Conservation (phyloP, 805 yeast species). For the Barnettozyma populi region DNA sequence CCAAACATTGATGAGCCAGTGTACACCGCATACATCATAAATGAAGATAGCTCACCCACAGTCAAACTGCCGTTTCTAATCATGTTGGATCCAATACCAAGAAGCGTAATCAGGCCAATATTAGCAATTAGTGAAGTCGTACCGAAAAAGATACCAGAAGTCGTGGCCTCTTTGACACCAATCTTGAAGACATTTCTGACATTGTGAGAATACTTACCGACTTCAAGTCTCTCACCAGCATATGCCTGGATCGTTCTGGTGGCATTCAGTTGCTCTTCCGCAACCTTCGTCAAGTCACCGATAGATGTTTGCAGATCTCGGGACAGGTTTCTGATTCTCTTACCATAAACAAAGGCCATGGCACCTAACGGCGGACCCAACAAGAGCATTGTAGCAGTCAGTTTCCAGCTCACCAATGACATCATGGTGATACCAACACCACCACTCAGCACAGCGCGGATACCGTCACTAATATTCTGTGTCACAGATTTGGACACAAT, state of each 20-base stretch:
- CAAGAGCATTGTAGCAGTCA: constrained; percentile 75
- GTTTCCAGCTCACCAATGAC: constrained; percentile 77
- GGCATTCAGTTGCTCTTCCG: constrained; percentile 87
- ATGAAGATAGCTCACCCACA: constrained; percentile 85
- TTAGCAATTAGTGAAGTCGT: constrained; percentile 84
- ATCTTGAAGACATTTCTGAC: constrained; percentile 59
- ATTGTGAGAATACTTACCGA: constrained; percentile 66
- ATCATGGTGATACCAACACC: constrained; percentile 87
- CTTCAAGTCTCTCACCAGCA: constrained; percentile 77
- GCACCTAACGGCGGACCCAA: constrained; percentile 79
- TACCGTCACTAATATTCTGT: constrained; percentile 88
- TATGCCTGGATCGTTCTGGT: constrained; percentile 85
- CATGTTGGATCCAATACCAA: constrained; percentile 78
- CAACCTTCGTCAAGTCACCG: constrained; percentile 81
- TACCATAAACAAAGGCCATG: constrained; percentile 80
- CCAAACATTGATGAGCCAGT: constrained; percentile 93
- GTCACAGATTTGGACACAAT: constrained; percentile 83
- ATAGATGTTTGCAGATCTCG: constrained; percentile 75
- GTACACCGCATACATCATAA: constrained; percentile 92
- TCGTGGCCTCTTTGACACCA: constrained; percentile 74
- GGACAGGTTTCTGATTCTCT: constrained; percentile 67
- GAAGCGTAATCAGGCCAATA: constrained; percentile 65
- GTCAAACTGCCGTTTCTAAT: constrained; percentile 71
- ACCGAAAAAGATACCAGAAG: constrained; percentile 72
- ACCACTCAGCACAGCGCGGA: constrained; percentile 77